Evolutionary conservation across 208 protist species (phyloP).

Genomic region (Acanthamoeba lenticulata): DNA sequence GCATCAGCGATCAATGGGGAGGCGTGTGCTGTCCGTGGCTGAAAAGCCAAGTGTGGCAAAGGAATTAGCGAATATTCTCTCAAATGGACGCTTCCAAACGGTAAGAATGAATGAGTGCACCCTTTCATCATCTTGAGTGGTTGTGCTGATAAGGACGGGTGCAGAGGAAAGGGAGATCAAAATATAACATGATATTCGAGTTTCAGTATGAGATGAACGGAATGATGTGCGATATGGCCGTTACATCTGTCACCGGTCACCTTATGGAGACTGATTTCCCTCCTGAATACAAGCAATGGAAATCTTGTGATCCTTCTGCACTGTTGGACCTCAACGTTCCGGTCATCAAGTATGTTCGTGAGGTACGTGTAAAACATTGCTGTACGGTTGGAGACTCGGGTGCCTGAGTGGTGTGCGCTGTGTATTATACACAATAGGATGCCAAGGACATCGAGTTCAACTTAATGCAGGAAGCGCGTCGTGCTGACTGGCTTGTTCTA

Average conservation of each 20-base stretch:
- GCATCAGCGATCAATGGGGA: slow-evolving; percentile 51
- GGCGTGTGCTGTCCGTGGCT: slow-evolving; percentile 88
- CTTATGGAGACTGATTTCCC: slow-evolving; percentile 93
- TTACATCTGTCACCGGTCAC: slow-evolving; percentile 97
- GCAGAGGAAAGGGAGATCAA: slow-evolving; percentile 78
- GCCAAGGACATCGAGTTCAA: slow-evolving; percentile 88
- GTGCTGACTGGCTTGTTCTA: slow-evolving; percentile 81
- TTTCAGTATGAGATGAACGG: slow-evolving; percentile 87
- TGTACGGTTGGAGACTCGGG: neutral
- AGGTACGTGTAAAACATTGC: neutral
- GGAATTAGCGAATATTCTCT: slow-evolving; percentile 86
- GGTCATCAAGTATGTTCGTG: slow-evolving; percentile 88
- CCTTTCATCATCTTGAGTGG: slow-evolving; percentile 14
- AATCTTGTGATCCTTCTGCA: slow-evolving; percentile 88
- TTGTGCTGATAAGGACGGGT: neutral
- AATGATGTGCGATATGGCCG: slow-evolving; percentile 86
- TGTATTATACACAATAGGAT: slow-evolving; percentile 73
- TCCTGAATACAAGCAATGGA: slow-evolving; percentile 90
- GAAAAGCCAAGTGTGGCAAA: slow-evolving; percentile 93
- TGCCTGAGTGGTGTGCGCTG: neutral
- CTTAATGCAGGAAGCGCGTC: slow-evolving; percentile 80
- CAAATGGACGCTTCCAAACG: neutral
- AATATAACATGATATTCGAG: slow-evolving; percentile 88
- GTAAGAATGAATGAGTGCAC: neutral
- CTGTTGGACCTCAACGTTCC: slow-evolving; percentile 89